Base-by-base conservation (phyloP, 345 rosid species). In the Crucihimalaya himalaica region DNA sequence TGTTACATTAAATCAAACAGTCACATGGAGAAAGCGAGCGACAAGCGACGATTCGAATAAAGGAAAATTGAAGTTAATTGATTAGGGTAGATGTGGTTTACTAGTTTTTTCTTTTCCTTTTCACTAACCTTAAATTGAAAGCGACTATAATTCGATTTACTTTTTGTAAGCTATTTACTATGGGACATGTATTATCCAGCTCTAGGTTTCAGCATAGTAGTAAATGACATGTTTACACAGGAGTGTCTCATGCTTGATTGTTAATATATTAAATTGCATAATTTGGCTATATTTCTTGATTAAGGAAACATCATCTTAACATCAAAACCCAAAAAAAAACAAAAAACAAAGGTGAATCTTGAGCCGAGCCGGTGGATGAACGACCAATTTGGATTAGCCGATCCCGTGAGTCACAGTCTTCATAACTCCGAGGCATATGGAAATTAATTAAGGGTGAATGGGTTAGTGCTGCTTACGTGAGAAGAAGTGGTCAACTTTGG, bases 401-500 rank as follows among this genome's bases (percentile, higher is more conserved):
- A 29, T 12, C 48, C 59, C 25, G 47, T 10, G 54, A 43, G 35
- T 9, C 5, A 15, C 19, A 43, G 48, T n/a, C 10, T 15, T 2
- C 46, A 5, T n/a, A 71, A 51, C 54, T 72, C 76, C 63, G 47
- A 54, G 35, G 55, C 70, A 34, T 54, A 64, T 11, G 64, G 70
- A 53, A 63, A n/a, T n/a, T n/a, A n/a, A n/a, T n/a, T n/a, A n/a
- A 53, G 76, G 68, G 32, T 19, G 23, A 63, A 4, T 6, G 8
- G 63, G 13, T 31, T 62, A 71, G 39, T 62, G 64, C 20, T 63
- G 70, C 70, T 16, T 45, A 74, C 66, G 61, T 57, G 72, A 48
- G 60, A 14, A 14, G 29, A 55, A 73, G 39, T 39, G 78, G 72
- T 57, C 72, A 74, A 74, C 50, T 8, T 58, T 74, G 78, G 78